Base-by-base conservation (phyloP, 768 basidiomycete species). In the Gloeostereum incarnatum region DNA sequence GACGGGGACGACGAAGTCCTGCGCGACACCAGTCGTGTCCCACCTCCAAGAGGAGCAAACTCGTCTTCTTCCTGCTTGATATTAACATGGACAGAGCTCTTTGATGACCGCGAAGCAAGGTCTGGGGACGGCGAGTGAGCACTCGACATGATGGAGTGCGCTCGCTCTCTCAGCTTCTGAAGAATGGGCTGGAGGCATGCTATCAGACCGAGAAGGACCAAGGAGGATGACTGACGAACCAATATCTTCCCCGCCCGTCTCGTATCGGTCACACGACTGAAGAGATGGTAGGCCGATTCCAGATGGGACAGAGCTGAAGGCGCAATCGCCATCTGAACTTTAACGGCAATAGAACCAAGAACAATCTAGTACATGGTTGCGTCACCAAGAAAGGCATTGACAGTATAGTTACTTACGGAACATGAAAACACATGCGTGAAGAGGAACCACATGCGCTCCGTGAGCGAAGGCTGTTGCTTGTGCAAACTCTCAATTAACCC, bases 391-490 rank as follows among this genome's bases (percentile, higher is more conserved):
- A 17, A 31, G 16, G n/a, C 9, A 4, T 19, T 2, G 4, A 36
- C 18, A 25, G 18, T n/a, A 21, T 3, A 17, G 17, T 21, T 22
- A 56, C 73, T 48, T 54, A 81, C 81, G 24, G 77, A 66, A 50
- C 79, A 81, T 4, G 77, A 82, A 53, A 81, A 82, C 2, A 80
- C 78, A 51, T 83, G 79, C 6, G 77, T 79, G 43, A 81, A 78
- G 35, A 78, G 55, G 55, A 83, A 82, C 75, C 78, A 81, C 71
- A 77, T 73, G 26, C 81, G 67, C 49, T 80, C 78, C 9, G 77
- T 78, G 39, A 82, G 57, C n/a, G 55, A 61, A 17, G 79, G 77
- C 40, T 81, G 71, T 48, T 79, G 78, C 39, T 77, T 75, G 51
- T 72, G 76, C 36, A 79, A 55, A 48, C 75, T 80, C 43, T 73